Percentiles rank a stretch among this genome's conserved stretches.
Evolutionary conservation across 2,329 filamentous ascomycete genomes (phyloP).

Genomic region (Corinectria fuckeliana): DNA sequence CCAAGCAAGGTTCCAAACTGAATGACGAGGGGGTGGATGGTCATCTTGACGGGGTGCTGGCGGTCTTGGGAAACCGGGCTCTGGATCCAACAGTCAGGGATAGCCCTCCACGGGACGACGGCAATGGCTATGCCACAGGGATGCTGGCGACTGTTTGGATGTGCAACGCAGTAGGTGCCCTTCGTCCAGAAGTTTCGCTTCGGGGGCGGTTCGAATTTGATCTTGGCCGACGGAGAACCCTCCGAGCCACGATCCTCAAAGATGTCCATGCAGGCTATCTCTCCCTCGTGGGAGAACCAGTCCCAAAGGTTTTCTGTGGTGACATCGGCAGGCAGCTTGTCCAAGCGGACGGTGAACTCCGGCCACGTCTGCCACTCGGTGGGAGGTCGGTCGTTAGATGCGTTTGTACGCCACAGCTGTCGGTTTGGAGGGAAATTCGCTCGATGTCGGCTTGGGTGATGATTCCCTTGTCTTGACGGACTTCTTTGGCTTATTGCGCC

Average conservation of each 20-base stretch:
- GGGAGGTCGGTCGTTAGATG: neutral
- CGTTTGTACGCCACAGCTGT: neutral
- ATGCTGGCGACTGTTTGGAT: slow-evolving; percentile 27
- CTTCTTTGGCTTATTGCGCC: neutral
- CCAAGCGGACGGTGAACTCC: slow-evolving; percentile 42
- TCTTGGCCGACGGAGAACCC: slow-evolving; percentile 44
- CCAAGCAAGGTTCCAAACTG: slow-evolving; percentile 68
- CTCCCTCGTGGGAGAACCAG: slow-evolving; percentile 59
- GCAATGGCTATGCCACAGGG: slow-evolving; percentile 32
- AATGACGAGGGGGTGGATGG: slow-evolving; percentile 53
- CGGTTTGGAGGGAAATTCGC: neutral
- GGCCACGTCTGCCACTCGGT: slow-evolving; percentile 45
- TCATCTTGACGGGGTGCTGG: slow-evolving; percentile 45
- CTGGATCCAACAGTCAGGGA: slow-evolving; percentile 22
- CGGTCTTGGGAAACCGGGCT: slow-evolving; percentile 29
- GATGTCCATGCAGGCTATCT: slow-evolving; percentile 63
- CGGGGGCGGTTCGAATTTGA: slow-evolving; percentile 67
- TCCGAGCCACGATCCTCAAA: slow-evolving; percentile 33
- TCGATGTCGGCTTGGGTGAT: neutral
- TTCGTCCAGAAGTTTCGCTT: slow-evolving; percentile 57
- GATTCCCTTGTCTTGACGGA: neutral
- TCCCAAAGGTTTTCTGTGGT: slow-evolving; percentile 56
- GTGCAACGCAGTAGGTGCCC: slow-evolving; percentile 36
- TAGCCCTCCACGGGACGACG: slow-evolving; percentile 2
- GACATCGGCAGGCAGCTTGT: slow-evolving; percentile 43